phyloP scores from a whole-genome alignment of 345 rosid species.

The Ailanthus altissimus region DNA sequence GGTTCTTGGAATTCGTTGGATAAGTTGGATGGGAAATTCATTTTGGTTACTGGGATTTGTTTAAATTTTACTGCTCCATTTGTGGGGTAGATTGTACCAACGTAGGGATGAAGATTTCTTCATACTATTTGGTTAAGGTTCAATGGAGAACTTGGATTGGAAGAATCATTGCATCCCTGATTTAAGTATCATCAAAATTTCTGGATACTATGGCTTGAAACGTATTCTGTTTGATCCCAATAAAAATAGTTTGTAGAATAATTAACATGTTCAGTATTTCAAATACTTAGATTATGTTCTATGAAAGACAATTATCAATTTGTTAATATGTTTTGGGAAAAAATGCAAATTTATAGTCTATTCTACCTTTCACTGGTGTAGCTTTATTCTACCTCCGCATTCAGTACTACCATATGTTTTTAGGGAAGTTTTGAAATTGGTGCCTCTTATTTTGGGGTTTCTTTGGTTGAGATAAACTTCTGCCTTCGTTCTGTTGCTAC shows the following conservation, averaged over 20 bases:
- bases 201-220: not conserved
- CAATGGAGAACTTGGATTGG: too few relatives aligned
- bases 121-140: too few relatives aligned
- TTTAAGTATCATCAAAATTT: too few relatives aligned
- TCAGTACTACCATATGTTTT: not conserved
- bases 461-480: not conserved
- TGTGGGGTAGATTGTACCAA: too few relatives aligned
- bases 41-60: too few relatives aligned
- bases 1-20: too few relatives aligned
- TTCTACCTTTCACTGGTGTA: not conserved
- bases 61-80: too few relatives aligned
- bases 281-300: not conserved
- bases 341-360: not conserved
- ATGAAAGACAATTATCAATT: not conserved
- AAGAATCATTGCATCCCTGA: too few relatives aligned
- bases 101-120: too few relatives aligned
- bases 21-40: too few relatives aligned
- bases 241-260: not conserved
- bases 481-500: not conserved
- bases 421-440: not conserved
- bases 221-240: not conserved
- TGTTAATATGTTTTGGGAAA: not conserved
- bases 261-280: not conserved
- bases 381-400: not conserved
- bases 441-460: not conserved